A percentile compares a stretch with the other conserved stretches of the same genome.
Conservation (phyloP, 2,329 filamentous ascomycete species). For the Penicillium sp. region DNA sequence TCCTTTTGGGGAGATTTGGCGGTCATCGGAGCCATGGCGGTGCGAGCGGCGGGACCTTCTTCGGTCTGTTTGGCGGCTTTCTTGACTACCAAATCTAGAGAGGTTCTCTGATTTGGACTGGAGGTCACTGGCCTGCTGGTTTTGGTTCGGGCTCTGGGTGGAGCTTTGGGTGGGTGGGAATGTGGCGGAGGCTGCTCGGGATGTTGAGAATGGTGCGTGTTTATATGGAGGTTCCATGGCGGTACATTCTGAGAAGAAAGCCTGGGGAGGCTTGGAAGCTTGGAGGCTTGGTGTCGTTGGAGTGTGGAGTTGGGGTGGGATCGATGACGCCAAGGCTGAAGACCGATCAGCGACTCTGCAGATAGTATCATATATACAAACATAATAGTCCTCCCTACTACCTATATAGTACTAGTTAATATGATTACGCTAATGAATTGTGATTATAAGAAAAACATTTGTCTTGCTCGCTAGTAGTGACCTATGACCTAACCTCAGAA, state of each 20-base stretch:
- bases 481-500: slow-evolving; percentile 16
- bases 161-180: slow-evolving; percentile 14
- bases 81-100: background rate
- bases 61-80: background rate
- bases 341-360: background rate
- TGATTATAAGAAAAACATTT: slow-evolving; percentile 8
- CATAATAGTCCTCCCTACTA: background rate
- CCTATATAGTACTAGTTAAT: too few species aligned
- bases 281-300: background rate
- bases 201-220: slow-evolving; percentile 15
- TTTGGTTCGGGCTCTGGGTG: background rate
- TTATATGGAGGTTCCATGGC: slow-evolving; percentile 20
- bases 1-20: slow-evolving; percentile 4
- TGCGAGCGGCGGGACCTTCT: background rate
- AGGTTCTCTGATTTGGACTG: background rate
- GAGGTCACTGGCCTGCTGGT: background rate
- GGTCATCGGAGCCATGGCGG: background rate
- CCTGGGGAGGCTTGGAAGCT: background rate
- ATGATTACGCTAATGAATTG: background rate
- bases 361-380: background rate
- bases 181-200: slow-evolving; percentile 21
- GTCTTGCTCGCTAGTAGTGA: slow-evolving; percentile 12
- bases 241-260: slow-evolving; percentile 6
- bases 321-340: slow-evolving; percentile 9
- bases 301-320: slow-evolving; percentile 6